These are phyloP conservation scores for Blepharisma stoltei DNA, from an alignment of 73 alveolate genomes.

Conservation along the genomic window DNA sequence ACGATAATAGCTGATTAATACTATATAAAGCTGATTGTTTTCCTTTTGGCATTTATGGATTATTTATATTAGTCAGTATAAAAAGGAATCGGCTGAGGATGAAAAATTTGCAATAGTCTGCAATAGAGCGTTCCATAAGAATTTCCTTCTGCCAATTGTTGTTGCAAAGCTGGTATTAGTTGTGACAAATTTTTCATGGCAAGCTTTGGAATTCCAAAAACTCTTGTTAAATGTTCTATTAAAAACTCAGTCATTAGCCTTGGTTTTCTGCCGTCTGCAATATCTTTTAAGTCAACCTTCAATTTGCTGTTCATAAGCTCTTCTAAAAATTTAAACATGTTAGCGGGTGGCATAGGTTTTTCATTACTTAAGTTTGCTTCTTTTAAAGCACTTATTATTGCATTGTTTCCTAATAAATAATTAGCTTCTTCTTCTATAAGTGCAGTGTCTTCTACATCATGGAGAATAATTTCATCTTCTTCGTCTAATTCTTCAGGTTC, in stretches of 20 bases:
- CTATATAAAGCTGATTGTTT: too few relatives aligned
- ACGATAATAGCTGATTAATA: too few relatives aligned
- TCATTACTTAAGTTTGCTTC: slow-evolving; percentile 14
- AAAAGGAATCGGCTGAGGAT: background rate
- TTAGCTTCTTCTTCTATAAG: too few relatives aligned
- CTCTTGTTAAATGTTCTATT: slow-evolving; percentile 15
- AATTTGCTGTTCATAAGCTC: slow-evolving; percentile 17
- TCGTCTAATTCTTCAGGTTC: too few relatives aligned
- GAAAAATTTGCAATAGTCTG: background rate
- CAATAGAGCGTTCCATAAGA: background rate
- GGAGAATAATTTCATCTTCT: too few relatives aligned
- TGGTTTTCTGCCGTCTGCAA: slow-evolving; percentile 12
- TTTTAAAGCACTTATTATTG: background rate
- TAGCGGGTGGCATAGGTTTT: slow-evolving; percentile 25
- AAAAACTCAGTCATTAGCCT: slow-evolving; percentile 29
- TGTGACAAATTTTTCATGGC: background rate
- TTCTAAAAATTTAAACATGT: slow-evolving; percentile 27
- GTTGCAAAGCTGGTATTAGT: background rate
- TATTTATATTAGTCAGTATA: too few relatives aligned
- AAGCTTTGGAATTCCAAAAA: slow-evolving; percentile 12
- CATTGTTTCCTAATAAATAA: background rate
- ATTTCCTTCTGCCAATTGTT: background rate
- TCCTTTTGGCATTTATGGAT: too few relatives aligned
- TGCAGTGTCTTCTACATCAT: too few relatives aligned
- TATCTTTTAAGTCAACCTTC: slow-evolving; percentile 17